Conservation (phyloP, 1,284 basidiomycete genomes). For the Agaricales sp. region DNA sequence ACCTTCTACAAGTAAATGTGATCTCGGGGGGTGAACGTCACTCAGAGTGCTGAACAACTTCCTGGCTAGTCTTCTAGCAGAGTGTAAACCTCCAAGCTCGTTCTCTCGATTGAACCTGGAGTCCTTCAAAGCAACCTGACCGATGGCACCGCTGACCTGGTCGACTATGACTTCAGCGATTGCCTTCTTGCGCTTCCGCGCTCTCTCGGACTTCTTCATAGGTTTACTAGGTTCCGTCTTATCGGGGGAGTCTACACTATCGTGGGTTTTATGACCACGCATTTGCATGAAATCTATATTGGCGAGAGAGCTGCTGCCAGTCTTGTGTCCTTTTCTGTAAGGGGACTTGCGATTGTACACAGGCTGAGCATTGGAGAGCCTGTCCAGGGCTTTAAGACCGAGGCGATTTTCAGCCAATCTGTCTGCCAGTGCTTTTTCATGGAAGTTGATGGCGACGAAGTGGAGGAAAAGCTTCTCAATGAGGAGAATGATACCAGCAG, state of each 20-base stretch:
- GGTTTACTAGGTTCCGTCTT: conserved; percentile 14
- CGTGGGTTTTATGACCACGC: conserved; percentile 11
- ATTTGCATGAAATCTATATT: conserved; percentile 11
- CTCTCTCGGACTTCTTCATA: conserved; percentile 23
- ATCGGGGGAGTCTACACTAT: conserved; percentile 20
- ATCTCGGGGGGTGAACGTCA: conserved; percentile 45
- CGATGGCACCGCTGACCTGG: conserved; percentile 55
- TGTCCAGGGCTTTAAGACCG: conserved; percentile 58
- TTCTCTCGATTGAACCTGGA: conserved; percentile 48
- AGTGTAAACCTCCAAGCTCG: conserved; percentile 48
- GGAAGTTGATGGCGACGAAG: conserved; percentile 72
- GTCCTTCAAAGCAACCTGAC: conserved; percentile 62
- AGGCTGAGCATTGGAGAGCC: conserved; percentile 53
- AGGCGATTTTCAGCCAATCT: conserved; percentile 59
- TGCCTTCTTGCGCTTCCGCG: conserved; percentile 36
- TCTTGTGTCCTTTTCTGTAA: conserved; percentile 22
- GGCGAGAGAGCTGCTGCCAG: conserved; percentile 9
- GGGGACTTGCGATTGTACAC: conserved; percentile 18
- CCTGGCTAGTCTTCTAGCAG: conserved; percentile 63
- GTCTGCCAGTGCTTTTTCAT: conserved; percentile 63
- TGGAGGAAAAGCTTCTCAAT: conserved; percentile 64
- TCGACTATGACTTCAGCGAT: conserved; percentile 61
- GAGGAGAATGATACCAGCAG: conserved; percentile 50
- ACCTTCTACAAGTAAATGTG: conserved; percentile 61
- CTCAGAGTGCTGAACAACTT: conserved; percentile 66